Conservation (phyloP, 2,329 filamentous ascomycete genomes). For the Metarhizium sp. region DNA sequence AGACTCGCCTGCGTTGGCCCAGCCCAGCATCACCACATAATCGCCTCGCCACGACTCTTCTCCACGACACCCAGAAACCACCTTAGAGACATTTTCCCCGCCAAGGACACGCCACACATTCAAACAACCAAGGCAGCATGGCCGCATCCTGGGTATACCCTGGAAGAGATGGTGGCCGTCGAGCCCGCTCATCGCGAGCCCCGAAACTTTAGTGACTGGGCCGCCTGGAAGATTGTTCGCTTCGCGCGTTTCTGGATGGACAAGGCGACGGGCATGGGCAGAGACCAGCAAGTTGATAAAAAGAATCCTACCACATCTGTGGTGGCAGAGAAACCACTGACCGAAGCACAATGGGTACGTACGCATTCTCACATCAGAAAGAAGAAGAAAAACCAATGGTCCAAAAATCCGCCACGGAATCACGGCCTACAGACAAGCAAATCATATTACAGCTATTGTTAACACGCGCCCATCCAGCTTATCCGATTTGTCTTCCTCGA, state of each 20-base stretch:
- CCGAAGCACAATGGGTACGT: conserved; percentile 71
- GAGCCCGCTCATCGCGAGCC: conserved; percentile 68
- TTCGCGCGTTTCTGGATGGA: conserved; percentile 74
- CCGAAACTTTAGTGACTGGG: conserved; percentile 63
- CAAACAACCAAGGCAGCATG: conserved; percentile 56
- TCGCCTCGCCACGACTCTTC: conserved; percentile 28
- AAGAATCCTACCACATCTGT: conserved; percentile 46
- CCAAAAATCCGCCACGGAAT: background rate
- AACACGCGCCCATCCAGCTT: conserved; percentile 32
- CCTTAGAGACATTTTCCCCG: conserved; percentile 54
- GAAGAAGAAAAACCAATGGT: background rate
- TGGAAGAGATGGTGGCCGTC: conserved; percentile 68
- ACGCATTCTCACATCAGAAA: background rate
- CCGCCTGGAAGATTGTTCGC: conserved; percentile 69
- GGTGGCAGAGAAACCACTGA: conserved; percentile 52
- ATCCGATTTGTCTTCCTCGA: conserved; percentile 88
- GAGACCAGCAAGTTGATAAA: conserved; percentile 60
- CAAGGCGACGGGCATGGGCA: conserved; percentile 61
- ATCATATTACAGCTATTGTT: conserved; percentile 4
- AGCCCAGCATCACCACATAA: conserved; percentile 2
- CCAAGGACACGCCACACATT: conserved; percentile 51
- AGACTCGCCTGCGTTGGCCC: conserved; percentile 9
- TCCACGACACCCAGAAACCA: conserved; percentile 37
- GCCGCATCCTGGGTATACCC: conserved; percentile 65
- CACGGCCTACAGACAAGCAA: background rate